Evolutionary conservation across 768 basidiomycete species (phyloP), one percentile per base, ranked within the genome.

Genomic region (Boletus sensibilis): DNA sequence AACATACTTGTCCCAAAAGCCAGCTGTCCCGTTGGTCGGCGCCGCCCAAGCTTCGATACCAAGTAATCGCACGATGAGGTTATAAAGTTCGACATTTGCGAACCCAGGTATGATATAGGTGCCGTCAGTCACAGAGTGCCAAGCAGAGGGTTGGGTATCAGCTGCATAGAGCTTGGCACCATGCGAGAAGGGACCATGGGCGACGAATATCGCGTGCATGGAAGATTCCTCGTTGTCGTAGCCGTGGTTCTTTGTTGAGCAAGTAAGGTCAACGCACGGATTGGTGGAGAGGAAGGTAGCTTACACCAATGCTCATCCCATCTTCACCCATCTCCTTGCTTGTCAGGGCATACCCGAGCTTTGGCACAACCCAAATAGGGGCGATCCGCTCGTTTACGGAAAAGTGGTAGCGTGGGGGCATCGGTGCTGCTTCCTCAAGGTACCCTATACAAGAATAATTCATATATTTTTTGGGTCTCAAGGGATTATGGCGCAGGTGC

Each of bases 141-240:
- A 90, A 20, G 53, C 59, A 27, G 60, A 58, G 12, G 65, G 4
- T 50, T 61, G 48, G 27, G 42, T 13, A 39, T 60, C 55, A 6
- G 52, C 1, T 4, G 56, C 45, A 25, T 39, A 80, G 58, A 82
- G 75, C 70, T 92, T 94, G 50, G 84, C 78, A 41, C 82, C 79
- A 12, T 82, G 72, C 14, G 88, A 85, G 70, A 94, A 94, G 0
- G 94, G 94, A 1, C 94, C 94, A 66, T 94, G 92, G 11, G 92
- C 93, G 55, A 96, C 86, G 70, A 96, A 95, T 68, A 92, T 87
- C 2, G 93, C 93, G 49, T 85, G 83, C 94, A 96, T 96, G 7
- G 87, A 77, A 13, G 76, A 65, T 40, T 86, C 83, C 18, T 80
- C 70, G 61, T 94, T 94, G 69, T 95, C 93, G 66, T 94, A 97